These are phyloP conservation scores for Kwoniella shivajii DNA, from an alignment of 1,284 basidiomycete genomes.

Conservation along the genomic window DNA sequence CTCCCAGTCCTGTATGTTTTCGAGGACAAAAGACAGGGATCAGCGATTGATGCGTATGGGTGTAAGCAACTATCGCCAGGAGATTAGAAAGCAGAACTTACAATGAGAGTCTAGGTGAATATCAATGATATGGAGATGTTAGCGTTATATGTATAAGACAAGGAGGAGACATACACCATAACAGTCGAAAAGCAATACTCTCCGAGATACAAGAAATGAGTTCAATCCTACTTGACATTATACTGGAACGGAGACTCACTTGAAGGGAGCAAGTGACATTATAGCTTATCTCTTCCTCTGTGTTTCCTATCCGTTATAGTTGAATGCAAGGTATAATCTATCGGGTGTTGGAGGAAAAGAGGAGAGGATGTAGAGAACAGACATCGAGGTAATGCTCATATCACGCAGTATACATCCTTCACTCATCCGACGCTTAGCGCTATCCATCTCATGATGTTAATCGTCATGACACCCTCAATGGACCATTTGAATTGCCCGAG, in stretches of 20 bases:
- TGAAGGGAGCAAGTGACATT: constrained; percentile 1
- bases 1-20: constrained; percentile 34
- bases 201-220: background rate
- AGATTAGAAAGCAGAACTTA: background rate
- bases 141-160: background rate
- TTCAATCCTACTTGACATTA: background rate
- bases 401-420: no score
- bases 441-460: no score
- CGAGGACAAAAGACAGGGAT: background rate
- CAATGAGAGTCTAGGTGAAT: background rate
- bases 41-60: background rate
- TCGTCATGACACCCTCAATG: no score
- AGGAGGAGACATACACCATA: constrained; percentile 11
- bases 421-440: no score
- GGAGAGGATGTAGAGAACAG: no score
- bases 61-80: no score
- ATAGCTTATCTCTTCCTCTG: background rate
- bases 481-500: no score
- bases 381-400: no score
- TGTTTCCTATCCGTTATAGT: no score
- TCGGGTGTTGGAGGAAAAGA: no score
- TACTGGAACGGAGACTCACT: background rate
- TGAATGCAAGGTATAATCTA: no score
- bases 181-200: constrained; percentile 19
- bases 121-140: background rate